These are phyloP conservation scores for Metarhizium rileyi DNA, from an alignment of 2,329 filamentous ascomycete genomes.

Conservation along the genomic window DNA sequence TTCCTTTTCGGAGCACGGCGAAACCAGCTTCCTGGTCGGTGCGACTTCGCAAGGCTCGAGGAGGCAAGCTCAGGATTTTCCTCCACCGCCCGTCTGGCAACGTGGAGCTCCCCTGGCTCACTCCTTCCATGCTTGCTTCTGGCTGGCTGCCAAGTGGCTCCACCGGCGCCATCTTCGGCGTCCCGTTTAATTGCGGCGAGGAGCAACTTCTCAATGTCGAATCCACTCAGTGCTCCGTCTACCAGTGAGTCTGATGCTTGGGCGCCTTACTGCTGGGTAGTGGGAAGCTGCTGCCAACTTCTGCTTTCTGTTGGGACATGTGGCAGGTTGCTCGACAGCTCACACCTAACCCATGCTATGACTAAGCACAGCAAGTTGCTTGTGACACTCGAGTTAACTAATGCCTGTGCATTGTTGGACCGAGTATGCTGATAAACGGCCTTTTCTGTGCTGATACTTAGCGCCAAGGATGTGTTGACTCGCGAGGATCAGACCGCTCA, in stretches of 20 bases:
- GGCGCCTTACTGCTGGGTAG: no score
- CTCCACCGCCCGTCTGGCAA: neutral
- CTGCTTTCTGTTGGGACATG: slow-evolving; percentile 1
- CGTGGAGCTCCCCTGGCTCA: slow-evolving; percentile 6
- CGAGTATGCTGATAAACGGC: no score
- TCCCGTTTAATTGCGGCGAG: slow-evolving; percentile 8
- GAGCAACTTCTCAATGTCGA: no score
- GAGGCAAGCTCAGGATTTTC: slow-evolving; percentile 8
- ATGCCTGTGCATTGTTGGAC: no score
- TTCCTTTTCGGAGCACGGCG: slow-evolving; percentile 12
- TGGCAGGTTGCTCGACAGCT: no score
- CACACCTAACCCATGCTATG: neutral
- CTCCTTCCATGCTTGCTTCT: neutral
- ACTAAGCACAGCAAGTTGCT: neutral
- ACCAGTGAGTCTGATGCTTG: no score
- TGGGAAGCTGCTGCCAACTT: neutral
- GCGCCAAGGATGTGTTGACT: no score
- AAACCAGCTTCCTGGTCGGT: slow-evolving; percentile 10
- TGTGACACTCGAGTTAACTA: no score
- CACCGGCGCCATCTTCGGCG: slow-evolving; percentile 7
- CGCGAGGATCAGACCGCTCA: no score
- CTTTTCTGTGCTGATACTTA: no score
- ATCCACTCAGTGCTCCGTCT: neutral
- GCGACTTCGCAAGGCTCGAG: slow-evolving; percentile 2
- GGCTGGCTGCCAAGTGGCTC: slow-evolving; percentile 1